Base-by-base conservation (phyloP, 495 filamentous ascomycete genomes). In the Xylaria acuta region DNA sequence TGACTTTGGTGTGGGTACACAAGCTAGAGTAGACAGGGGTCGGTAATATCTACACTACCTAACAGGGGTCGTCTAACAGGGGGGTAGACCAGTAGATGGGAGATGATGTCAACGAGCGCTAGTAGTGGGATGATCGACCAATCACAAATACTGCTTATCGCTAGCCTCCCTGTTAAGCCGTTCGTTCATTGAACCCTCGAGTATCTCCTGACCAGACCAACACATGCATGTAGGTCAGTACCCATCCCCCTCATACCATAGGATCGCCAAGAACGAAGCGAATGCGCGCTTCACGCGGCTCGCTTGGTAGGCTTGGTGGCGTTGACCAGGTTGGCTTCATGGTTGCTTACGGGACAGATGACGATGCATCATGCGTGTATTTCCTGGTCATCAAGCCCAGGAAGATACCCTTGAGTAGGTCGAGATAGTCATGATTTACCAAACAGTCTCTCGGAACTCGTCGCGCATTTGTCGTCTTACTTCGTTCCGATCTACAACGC, bases 251-350 rank as follows among this genome's bases (percentile, higher is more conserved):
- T 58, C 54, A 58, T 38, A 38, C 9, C 58, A 60, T 38, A 36
- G 63, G 20, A 45, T n/a, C 41, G 41, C 63, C 63, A 45, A 65
- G 63, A 30, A 25, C 11, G 22, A 49, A 65, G 41, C 7, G 7
- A 32, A 65, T 34, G 41, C 18, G 60, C 60, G 63, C 63, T 65
- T 65, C 63, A 65, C 41, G 41, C 41, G 41, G 63, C 38, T 47
- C 30, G 32, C 30, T 60, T 38, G 16, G 7, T 38, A 6, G 22
- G 20, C 22, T 20, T 30, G 12, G 69, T 70, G 59, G 58, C 12
- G 25, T 38, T 38, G 34, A 38, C 18, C 32, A 38, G 4, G 58
- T n/a, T 12, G 34, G 18, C 20, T 20, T 36, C 1, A 20, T 38
- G 20, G 9, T 38, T 41, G n/a, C 38, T 41, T 43, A 43, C 12